Base-by-base conservation (phyloP, 2,329 filamentous ascomycete genomes). In the Penicillium decumbens region DNA sequence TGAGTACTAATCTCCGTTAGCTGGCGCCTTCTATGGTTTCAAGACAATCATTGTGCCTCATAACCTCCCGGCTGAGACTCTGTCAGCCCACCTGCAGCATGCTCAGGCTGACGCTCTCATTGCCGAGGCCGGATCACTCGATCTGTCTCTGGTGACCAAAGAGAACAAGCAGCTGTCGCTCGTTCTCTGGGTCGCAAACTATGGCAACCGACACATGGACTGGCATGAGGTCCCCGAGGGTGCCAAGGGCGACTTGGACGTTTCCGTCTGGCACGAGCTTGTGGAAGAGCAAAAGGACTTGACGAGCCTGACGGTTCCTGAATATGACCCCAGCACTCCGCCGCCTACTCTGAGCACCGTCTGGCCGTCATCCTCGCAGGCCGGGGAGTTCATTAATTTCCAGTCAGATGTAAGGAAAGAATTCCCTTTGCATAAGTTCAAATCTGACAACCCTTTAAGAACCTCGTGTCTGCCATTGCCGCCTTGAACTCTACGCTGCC, bases 211-310 rank as follows among this genome's bases (percentile, higher is more conserved):
- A 60, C 92, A 97, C 66, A 87, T 98, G 79, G 91, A 95, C 71
- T 98, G 92, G 91, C 91, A 89, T 60, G 88, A 92, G 65, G 82
- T 91, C 2, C 90, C 91, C 9, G 81, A 86, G 63, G 86, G 87
- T 44, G 84, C 85, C 49, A 85, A 85, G 13, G 81, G 85, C 49
- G 83, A 79, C 54, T 77, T 95, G 53, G 87, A 87, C 48, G 87
- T 96, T 13, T 81, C 84, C n/a, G 93, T 92, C 12, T 98, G 92
- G 91, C 88, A 95, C 63, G 88, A 96, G 51, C 80, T 97, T 45
- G 75, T 96, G 24, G 82, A 86, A 56, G 87, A 93, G 54, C 78
- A 79, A 56, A 81, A 83, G 15, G 72, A 75, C 25, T 75, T 74
- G 46, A 77, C 80, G 32, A 80, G 78, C 37, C 73, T 73, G 6